A percentile compares a stretch with the other conserved stretches of the same genome.
phyloP scores from a whole-genome alignment of 768 basidiomycete genomes.

The Lactarius tabidus region DNA sequence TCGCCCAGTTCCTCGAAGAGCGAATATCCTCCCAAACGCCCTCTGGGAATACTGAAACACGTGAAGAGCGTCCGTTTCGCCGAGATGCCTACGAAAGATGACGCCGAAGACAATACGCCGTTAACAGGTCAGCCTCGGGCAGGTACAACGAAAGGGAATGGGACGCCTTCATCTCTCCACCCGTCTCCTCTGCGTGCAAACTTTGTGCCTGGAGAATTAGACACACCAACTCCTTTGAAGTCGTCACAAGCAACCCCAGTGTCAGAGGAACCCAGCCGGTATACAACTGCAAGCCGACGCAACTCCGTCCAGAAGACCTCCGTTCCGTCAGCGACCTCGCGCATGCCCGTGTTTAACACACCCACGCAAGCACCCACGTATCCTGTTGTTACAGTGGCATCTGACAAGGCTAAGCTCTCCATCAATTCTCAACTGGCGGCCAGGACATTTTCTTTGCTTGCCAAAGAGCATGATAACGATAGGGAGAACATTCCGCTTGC shows the following conservation, averaged over 20 bases:
- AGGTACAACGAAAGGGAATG: not conserved
- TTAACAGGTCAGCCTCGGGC: not conserved
- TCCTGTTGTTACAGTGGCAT: not conserved
- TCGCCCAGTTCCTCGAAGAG: not conserved
- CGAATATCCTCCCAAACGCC: conserved; percentile 7
- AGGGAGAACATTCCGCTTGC: conserved; percentile 23
- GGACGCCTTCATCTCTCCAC: conserved; percentile 9
- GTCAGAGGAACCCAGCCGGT: not conserved
- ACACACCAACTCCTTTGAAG: not conserved
- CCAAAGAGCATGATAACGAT: conserved; percentile 11
- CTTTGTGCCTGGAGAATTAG: conserved; percentile 10
- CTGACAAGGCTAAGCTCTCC: conserved; percentile 1
- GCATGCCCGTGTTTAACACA: not conserved
- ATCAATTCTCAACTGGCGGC: conserved; percentile 12
- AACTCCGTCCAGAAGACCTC: conserved; percentile 1
- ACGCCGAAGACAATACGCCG: not conserved
- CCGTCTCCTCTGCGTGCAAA: conserved; percentile 20
- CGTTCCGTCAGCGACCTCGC: not conserved
- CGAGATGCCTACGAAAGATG: conserved; percentile 10
- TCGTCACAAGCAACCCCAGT: not conserved
- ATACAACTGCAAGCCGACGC: not conserved
- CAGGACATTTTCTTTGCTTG: conserved; percentile 20
- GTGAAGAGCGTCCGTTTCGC: conserved; percentile 27
- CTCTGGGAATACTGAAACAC: conserved; percentile 24
- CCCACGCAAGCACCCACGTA: not conserved